phyloP scores from a whole-genome alignment of 805 yeast species.

The Clavispora vitiphila region DNA sequence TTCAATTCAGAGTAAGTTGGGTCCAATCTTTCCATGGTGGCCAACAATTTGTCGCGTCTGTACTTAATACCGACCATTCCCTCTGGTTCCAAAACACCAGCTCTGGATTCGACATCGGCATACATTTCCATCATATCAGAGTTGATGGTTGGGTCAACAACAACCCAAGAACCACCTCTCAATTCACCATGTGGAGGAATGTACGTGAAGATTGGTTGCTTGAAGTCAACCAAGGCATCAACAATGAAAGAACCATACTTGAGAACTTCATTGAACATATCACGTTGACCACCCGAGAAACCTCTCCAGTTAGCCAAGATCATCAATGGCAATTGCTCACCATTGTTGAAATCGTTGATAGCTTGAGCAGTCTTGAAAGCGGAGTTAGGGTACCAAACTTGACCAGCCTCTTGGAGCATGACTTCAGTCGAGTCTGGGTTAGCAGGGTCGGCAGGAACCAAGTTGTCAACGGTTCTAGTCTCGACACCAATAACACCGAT shows the following conservation, averaged over 20 bases:
- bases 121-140: constrained; percentile 99
- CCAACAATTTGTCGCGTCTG: constrained; percentile 85
- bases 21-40: constrained; percentile 91
- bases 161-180: constrained; percentile 99
- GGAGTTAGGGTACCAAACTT: constrained; percentile 99
- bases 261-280: constrained; percentile 97
- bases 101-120: constrained; percentile 93
- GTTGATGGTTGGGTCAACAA: constrained; percentile 97
- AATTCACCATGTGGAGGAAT: constrained; percentile 98
- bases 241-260: constrained; percentile 96
- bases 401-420: constrained; percentile 92
- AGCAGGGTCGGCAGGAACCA: constrained; percentile 97
- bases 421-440: constrained; percentile 91
- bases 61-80: constrained; percentile 99
- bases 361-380: constrained; percentile 99
- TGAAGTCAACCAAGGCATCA: constrained; percentile 92
- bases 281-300: constrained; percentile 99
- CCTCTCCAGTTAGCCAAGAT: constrained; percentile 99
- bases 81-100: constrained; percentile 97
- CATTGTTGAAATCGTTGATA: constrained; percentile 92
- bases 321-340: constrained; percentile 97
- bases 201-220: constrained; percentile 94
- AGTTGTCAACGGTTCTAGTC: constrained; percentile 82
- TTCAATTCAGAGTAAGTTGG: constrained; percentile 64
- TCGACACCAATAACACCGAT: constrained; percentile 98